These are phyloP conservation scores for Hyphodiscus sp. DNA, from an alignment of 2,329 filamentous ascomycete genomes.

Conservation along the genomic window DNA sequence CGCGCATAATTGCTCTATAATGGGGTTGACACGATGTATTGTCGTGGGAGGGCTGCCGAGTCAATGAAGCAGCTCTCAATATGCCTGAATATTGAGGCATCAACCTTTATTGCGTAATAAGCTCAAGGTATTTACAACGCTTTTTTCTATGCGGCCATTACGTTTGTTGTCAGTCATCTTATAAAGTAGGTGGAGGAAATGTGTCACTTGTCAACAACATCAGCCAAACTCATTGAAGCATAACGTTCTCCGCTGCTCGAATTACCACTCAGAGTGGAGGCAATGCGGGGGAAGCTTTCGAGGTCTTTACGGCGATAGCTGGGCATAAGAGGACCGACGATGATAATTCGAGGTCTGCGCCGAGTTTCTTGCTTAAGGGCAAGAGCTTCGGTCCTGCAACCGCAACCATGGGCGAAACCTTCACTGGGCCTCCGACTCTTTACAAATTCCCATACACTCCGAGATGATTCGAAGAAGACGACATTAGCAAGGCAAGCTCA, in stretches of 20 bases:
- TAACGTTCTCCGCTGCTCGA: constrained; percentile 1
- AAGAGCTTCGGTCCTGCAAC: constrained; percentile 17
- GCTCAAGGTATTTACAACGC: constrained; percentile 9
- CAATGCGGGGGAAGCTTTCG: constrained; percentile 16
- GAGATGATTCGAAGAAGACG: constrained; percentile 18
- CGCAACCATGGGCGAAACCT: constrained; percentile 19
- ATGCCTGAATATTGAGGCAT: constrained; percentile 1
- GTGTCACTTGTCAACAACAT: too few species aligned
- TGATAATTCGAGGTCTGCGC: constrained; percentile 25
- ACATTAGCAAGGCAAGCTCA: constrained; percentile 18
- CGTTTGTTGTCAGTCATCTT: neutral
- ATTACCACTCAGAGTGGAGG: constrained; percentile 20
- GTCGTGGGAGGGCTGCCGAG: constrained; percentile 2
- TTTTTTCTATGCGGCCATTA: neutral
- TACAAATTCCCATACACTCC: constrained; percentile 21
- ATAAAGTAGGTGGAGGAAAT: neutral
- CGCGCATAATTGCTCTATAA: constrained; percentile 24
- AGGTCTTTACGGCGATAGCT: constrained; percentile 12
- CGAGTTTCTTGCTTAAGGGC: constrained; percentile 25
- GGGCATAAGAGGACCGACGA: constrained; percentile 13
- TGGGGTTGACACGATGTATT: constrained; percentile 9
- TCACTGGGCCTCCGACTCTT: constrained; percentile 24
- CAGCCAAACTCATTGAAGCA: neutral
- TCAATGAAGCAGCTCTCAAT: neutral
- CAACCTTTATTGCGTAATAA: constrained; percentile 18